Conservation (phyloP, 768 basidiomycete genomes). For the Auricularia sp. region DNA sequence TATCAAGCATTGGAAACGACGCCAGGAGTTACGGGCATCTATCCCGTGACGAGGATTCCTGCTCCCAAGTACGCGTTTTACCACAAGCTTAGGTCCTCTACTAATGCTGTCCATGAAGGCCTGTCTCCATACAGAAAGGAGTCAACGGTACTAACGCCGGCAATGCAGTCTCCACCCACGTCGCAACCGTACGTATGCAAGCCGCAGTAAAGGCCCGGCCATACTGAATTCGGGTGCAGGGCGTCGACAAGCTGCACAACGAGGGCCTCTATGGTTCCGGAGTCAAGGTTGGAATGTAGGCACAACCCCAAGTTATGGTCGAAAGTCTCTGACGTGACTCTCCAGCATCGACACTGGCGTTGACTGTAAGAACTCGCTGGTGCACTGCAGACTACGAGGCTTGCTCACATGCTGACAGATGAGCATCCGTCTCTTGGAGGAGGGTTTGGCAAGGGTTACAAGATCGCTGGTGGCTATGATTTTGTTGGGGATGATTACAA, state of each 20-base stretch:
- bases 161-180: conserved; percentile 41
- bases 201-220: background rate
- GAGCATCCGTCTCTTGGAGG: conserved; percentile 46
- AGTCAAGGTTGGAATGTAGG: background rate
- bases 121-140: conserved; percentile 28
- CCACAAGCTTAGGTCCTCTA: background rate
- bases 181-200: conserved; percentile 35
- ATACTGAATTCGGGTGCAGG: conserved; percentile 21
- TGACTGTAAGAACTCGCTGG: background rate
- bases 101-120: conserved; percentile 21
- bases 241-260: conserved; percentile 58
- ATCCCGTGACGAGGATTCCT: conserved; percentile 38
- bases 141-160: conserved; percentile 32
- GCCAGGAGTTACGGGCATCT: conserved; percentile 45
- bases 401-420: conserved; percentile 31
- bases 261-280: conserved; percentile 36
- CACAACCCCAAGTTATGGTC: no score
- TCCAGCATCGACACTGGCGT: conserved; percentile 34
- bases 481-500: conserved; percentile 46
- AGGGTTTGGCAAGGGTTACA: conserved; percentile 42
- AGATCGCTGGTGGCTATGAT: conserved; percentile 41
- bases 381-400: background rate
- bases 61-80: conserved; percentile 29
- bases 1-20: conserved; percentile 11
- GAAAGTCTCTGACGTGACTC: no score